Base-by-base conservation (phyloP, 768 basidiomycete species). In the Guyanaporus albipodus region DNA sequence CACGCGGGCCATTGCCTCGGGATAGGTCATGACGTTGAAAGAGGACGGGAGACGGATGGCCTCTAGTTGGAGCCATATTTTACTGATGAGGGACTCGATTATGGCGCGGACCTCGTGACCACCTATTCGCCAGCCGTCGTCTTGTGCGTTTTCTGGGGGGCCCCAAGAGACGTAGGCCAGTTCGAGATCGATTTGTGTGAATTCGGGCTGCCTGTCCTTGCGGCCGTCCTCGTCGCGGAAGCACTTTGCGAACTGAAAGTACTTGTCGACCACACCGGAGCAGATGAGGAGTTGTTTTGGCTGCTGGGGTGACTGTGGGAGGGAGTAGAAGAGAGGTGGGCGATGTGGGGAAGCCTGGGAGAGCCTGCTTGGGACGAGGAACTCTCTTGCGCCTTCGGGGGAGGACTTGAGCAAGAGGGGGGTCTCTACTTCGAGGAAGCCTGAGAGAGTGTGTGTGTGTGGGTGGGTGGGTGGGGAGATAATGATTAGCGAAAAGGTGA, bases 181-280 rank as follows among this genome's bases (percentile, higher is more conserved):
- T 70, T 97, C 94, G 52, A 97, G 68, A 80, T 97, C 94, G 50
- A 97, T 74, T 70, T 97, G 94, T 18, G 94, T 97, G 68, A 97
- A 97, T 66, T 97, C 94, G 0, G 94, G 93, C 61, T 97, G 94
- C 35, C 94, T 78, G 64, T 97, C 94, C 67, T 88, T 93, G 46
- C 94, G 78, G 4, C 93, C 92, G 60, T 91, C 91, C 67, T 97
- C 94, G 66, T 97, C 94, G 36, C 94, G 80, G 74, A 97, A 97
- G 69, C 94, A 97, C 54, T 82, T 82, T 12, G 94, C 94, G 43
- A 97, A 75, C 65, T 97, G 94, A 68, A 82, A 97, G 68, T 97
- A 97, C 54, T 77, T 82, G 60, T 91, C 87, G n/a, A 94, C 75
- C 4, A 77, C 83, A 15, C 93, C 94, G 8, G 93, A 95, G 52